Percentiles rank a stretch among this genome's conserved stretches.
phyloP scores from a whole-genome alignment of 2,329 filamentous ascomycete genomes.

The Ophiocordyceps unilateralis region DNA sequence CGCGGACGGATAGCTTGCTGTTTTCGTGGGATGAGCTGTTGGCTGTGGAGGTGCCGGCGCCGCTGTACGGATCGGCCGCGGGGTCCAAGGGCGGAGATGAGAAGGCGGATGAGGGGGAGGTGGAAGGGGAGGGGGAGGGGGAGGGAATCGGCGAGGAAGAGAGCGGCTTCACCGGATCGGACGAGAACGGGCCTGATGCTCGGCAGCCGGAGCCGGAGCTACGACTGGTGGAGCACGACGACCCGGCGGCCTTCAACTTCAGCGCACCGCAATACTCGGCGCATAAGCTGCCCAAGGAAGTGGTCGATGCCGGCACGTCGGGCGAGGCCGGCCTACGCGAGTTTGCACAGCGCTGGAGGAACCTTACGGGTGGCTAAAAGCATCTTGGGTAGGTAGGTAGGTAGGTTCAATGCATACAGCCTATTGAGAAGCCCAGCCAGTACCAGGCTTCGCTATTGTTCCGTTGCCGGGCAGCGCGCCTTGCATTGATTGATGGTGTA shows the following conservation, averaged over 20 bases:
- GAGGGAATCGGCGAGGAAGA: too few relatives aligned
- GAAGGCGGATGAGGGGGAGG: constrained; percentile 15
- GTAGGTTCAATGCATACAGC: not conserved
- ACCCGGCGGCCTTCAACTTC: constrained; percentile 80
- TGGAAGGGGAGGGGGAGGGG: constrained; percentile 20
- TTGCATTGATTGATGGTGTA: too few relatives aligned
- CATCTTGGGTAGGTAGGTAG: too few relatives aligned
- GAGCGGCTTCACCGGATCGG: too few relatives aligned
- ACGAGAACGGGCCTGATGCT: constrained; percentile 28
- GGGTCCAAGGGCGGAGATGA: too few relatives aligned
- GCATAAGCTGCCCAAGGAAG: constrained; percentile 86
- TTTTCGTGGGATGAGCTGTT: constrained; percentile 86
- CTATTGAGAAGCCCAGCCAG: too few relatives aligned
- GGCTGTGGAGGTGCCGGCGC: constrained; percentile 44
- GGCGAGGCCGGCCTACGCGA: constrained; percentile 66
- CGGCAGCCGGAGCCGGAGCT: constrained; percentile 58
- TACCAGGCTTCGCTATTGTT: too few relatives aligned
- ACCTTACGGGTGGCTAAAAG: constrained; percentile 22
- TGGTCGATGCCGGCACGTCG: constrained; percentile 53
- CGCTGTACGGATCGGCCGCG: constrained; percentile 30
- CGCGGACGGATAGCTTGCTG: constrained; percentile 70
- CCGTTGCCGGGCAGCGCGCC: too few relatives aligned
- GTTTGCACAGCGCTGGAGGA: constrained; percentile 61
- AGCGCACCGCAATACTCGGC: constrained; percentile 78
- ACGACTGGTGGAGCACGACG: constrained; percentile 63